Conservation (phyloP, 768 basidiomycete genomes). For the Russula sp. region DNA sequence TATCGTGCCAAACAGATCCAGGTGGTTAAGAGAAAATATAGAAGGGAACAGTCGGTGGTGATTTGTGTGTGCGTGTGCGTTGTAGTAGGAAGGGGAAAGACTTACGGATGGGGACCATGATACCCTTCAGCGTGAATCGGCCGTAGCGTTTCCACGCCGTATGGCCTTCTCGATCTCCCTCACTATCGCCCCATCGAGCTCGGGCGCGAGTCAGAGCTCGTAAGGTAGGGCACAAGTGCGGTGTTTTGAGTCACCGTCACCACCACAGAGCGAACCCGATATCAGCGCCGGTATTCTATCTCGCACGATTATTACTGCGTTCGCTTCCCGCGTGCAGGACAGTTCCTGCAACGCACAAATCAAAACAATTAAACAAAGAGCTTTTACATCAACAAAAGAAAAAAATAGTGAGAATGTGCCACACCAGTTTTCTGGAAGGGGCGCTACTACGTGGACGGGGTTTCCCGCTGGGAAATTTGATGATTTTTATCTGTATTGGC, state of each 20-base stretch:
- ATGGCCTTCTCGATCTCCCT: background rate
- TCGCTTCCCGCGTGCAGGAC: constrained; percentile 30
- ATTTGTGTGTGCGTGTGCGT: too few relatives aligned
- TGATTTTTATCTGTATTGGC: constrained; percentile 60
- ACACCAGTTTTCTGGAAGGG: constrained; percentile 23
- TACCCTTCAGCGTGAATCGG: constrained; percentile 30
- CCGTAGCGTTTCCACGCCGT: constrained; percentile 23
- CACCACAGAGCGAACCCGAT: constrained; percentile 31
- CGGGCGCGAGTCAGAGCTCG: constrained; percentile 29
- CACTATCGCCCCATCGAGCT: constrained; percentile 24
- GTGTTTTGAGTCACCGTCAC: background rate
- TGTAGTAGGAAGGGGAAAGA: too few relatives aligned
- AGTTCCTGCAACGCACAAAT: constrained; percentile 17
- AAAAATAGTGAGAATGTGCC: background rate
- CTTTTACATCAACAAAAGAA: constrained; percentile 10
- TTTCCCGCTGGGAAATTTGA: constrained; percentile 41
- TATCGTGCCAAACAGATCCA: too few relatives aligned
- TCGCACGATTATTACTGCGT: constrained; percentile 34
- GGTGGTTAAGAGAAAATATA: too few relatives aligned
- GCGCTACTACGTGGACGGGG: constrained; percentile 24
- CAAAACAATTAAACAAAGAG: too few relatives aligned
- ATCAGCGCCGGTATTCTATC: constrained; percentile 33
- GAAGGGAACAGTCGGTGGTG: too few relatives aligned
- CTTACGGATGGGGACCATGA: constrained; percentile 33
- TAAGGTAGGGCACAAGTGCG: constrained; percentile 25